phyloP scores from a whole-genome alignment of 495 filamentous ascomycete genomes.

The Annulohypoxylon moriforme region DNA sequence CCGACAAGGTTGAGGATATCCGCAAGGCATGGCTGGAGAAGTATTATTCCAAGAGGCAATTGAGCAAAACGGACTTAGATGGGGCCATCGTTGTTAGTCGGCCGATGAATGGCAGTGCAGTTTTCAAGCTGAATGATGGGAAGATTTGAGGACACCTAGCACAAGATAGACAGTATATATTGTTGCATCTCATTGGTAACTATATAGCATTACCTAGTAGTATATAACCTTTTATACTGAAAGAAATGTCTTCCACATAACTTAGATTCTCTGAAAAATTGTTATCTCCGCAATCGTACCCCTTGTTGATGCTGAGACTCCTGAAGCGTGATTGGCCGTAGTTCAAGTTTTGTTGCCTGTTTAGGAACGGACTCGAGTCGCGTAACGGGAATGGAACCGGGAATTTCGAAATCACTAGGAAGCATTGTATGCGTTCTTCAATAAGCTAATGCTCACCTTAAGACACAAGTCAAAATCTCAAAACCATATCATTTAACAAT shows the following conservation, averaged over 20 bases:
- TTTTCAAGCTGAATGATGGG: conserved; percentile 54
- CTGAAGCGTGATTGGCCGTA: conserved; percentile 27
- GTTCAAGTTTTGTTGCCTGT: conserved; percentile 10
- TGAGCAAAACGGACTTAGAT: conserved; percentile 77
- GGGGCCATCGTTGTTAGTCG: conserved; percentile 90
- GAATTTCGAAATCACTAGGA: background rate
- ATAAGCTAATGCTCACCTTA: no score
- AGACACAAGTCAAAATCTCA: background rate
- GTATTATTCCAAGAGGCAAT: conserved; percentile 84
- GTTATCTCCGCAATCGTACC: background rate
- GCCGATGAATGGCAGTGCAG: conserved; percentile 77
- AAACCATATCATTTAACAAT: background rate
- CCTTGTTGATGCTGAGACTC: background rate
- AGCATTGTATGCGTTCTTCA: no score
- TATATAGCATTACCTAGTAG: background rate
- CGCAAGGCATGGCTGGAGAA: conserved; percentile 78
- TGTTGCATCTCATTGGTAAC: background rate
- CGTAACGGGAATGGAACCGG: background rate
- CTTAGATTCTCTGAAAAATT: background rate
- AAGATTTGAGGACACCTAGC: conserved; percentile 25
- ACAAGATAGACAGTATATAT: background rate
- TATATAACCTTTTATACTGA: background rate
- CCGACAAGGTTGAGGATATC: conserved; percentile 84
- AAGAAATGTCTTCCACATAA: conserved; percentile 1
- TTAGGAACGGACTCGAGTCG: conserved; percentile 25